Evolutionary conservation across 2,329 filamentous ascomycete species (phyloP), one percentile per base, ranked within the genome.

Genomic region (Keithomyces neogunnii): DNA sequence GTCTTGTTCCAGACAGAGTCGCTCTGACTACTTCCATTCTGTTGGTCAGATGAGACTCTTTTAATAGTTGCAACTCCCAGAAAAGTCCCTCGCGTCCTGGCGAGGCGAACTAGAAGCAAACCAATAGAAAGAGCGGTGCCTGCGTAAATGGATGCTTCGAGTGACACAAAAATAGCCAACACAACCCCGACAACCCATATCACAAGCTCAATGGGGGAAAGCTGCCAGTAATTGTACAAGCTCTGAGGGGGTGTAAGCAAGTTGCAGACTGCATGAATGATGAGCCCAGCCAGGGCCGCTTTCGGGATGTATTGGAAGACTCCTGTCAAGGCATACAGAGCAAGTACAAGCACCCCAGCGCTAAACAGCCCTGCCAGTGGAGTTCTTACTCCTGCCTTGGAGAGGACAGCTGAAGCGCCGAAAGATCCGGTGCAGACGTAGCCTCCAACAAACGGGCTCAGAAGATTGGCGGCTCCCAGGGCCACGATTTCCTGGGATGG

Each of bases 231-330:
- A 53, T 85, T 82, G 67, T 88, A 89, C 2, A 91, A 75, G 0
- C 81, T 84, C 57, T 85, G 84, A 1, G 87, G 87, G 1, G 85
- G 81, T 0, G 85, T 85, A 60, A 91, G 81, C 45, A 91, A 70
- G 60, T 91, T 87, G 57, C 82, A 83, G 0, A 93, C 88, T 3
- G 88, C 88, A 65, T 93, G 88, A 55, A 93, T 90, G 59, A 93
- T 92, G 58, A 93, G 80, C 29, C 81, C 88, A 0, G 86, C 77
- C 5, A 93, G 75, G 1, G 81, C 76, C 1, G 86, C 78, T 51
- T 77, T 83, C 0, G 88, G 87, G 51, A 93, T 92, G 66, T 86
- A 92, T 73, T 81, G 90, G 73, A 93, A 92, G 32, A 91, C 81
- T 0, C 82, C 81, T 0, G 88, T 84, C 31, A 93, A 71, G 4